Base-by-base conservation (phyloP, 805 yeast species). In the Debaryomyces tyrocola region DNA sequence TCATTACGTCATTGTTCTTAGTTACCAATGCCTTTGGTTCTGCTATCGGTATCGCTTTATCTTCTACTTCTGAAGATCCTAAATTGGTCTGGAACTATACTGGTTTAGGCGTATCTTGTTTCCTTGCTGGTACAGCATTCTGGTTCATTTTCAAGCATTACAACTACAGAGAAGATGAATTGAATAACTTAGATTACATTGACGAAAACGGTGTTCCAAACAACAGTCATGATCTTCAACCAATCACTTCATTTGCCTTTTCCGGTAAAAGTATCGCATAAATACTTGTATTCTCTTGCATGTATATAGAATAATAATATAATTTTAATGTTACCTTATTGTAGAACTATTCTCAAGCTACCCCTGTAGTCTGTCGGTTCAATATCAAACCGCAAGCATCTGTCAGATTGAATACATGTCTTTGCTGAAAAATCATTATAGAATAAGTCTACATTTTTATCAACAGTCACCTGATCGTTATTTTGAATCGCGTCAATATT, bases 1-100 rank as follows among this genome's bases (percentile, higher is more conserved):
- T 82, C 59, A 77, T 82, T 57, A 81, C 82, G 83, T 75, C 84
- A 12, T 51, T 82, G 43, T 86, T 83, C 73, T 73, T 87, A 58
- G 68, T 87, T 47, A 85, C 87, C 36, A 83, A 75, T 54, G 94
- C 95, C n/a, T 57, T 84, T 43, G 90, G 94, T 48, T 78, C 92
- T 20, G 90, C 90, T 17, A 58, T 86, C 40, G 90, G 91, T 57
- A 82, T 83, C 64, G 88, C 90, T 11, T 70, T 85, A 44, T 79
- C 87, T 14, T 77, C 89, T 21, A 80, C 84, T 9, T 74, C 88
- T 9, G 75, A 67, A 47, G 82, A 87, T 66, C 92, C 92, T 38
- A 79, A 85, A 69, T 75, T 82, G 58, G 78, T 80, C 39, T 83
- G 89, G 87, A 77, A 80, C 58, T 87, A 80, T 65, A 72, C 79